phyloP scores from a whole-genome alignment of 2,329 filamentous ascomycete species.

The Zasmidium cellare region DNA sequence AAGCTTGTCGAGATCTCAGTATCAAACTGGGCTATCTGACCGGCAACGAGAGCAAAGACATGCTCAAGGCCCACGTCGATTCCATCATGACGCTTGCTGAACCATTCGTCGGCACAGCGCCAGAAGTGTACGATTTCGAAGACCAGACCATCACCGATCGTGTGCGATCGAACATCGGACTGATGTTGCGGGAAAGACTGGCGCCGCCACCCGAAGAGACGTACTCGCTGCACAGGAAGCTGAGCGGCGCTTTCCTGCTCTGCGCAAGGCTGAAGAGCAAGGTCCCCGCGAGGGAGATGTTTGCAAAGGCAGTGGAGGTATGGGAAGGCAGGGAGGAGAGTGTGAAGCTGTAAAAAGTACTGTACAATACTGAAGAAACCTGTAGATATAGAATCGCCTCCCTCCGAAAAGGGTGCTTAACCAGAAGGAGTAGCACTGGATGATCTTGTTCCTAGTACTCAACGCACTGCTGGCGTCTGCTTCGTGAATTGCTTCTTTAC shows the following conservation, averaged over 20 bases:
- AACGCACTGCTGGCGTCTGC: too few relatives aligned
- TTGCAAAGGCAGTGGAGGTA: constrained; percentile 56
- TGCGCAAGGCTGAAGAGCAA: constrained; percentile 83
- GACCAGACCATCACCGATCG: constrained; percentile 96
- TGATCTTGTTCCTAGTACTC: too few relatives aligned
- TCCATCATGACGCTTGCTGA: constrained; percentile 89
- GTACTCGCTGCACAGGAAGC: constrained; percentile 89
- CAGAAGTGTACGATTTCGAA: constrained; percentile 85
- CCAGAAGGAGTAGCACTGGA: too few relatives aligned
- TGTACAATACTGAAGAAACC: background rate
- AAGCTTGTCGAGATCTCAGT: constrained; percentile 28
- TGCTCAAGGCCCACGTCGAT: constrained; percentile 88
- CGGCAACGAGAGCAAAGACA: constrained; percentile 77
- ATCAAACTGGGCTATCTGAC: constrained; percentile 74
- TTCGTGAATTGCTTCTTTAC: too few relatives aligned
- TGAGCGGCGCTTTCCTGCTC: constrained; percentile 91
- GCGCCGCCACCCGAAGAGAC: constrained; percentile 96
- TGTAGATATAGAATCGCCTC: background rate
- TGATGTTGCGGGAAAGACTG: constrained; percentile 88
- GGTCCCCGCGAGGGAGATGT: constrained; percentile 79
- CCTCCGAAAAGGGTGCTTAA: too few relatives aligned
- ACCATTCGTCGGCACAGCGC: constrained; percentile 75
- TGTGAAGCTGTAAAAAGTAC: constrained; percentile 14
- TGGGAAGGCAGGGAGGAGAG: constrained; percentile 33
- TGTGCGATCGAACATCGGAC: constrained; percentile 81